Percentiles rank a stretch among this genome's conserved stretches.
phyloP scores from a whole-genome alignment of 129 eudicot species.

The Artemisia tridentata region DNA sequence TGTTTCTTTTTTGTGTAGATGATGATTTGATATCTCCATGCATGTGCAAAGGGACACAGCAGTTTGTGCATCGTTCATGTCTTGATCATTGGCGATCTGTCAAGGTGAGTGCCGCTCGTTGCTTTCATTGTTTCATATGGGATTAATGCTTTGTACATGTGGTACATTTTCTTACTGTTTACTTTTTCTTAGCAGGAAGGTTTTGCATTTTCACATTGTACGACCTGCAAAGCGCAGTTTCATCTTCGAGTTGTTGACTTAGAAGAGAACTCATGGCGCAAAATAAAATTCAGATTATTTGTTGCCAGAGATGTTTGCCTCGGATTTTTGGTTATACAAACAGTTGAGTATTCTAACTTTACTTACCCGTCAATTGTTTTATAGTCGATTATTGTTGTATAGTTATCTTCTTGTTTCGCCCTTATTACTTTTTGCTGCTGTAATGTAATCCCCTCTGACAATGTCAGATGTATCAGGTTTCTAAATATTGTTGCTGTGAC shows the following conservation, averaged over 20 bases:
- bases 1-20: conserved; percentile 34
- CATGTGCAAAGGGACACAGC: conserved; percentile 97
- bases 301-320: conserved; percentile 92
- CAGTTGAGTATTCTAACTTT: conserved; percentile 49
- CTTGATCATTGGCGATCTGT: conserved; percentile 97
- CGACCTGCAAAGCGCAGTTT: conserved; percentile 93
- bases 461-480: too few species aligned
- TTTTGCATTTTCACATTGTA: conserved; percentile 91
- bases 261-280: conserved; percentile 82
- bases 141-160: not conserved
- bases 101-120: conserved; percentile 47
- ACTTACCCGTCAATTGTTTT: not conserved
- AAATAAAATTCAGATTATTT: conserved; percentile 77
- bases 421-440: not conserved
- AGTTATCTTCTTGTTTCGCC: not conserved
- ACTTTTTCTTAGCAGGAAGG: conserved; percentile 58
- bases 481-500: too few species aligned
- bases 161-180: not conserved
- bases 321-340: conserved; percentile 78
- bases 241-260: conserved; percentile 65
- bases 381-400: not conserved
- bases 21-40: conserved; percentile 92
- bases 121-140: not conserved
- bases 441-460: too few species aligned
- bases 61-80: conserved; percentile 88